These are phyloP conservation scores for Didymella sp. DNA, from an alignment of 2,329 filamentous ascomycete species.

Conservation along the genomic window DNA sequence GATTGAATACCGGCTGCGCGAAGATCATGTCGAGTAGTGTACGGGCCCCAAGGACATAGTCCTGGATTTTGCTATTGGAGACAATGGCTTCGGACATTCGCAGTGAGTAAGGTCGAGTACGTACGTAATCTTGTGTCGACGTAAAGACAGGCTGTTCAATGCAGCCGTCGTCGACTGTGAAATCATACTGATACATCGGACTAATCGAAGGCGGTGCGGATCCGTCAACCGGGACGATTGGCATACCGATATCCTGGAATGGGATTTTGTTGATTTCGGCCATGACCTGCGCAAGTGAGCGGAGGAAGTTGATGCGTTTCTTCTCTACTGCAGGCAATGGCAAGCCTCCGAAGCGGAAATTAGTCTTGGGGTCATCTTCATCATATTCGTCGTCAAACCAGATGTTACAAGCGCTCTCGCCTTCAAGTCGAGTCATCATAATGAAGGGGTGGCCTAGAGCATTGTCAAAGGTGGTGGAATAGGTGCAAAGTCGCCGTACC, in stretches of 20 bases:
- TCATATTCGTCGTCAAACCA: constrained; percentile 21
- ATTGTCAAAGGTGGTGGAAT: constrained; percentile 20
- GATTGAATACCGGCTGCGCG: constrained; percentile 1
- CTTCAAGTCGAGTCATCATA: constrained; percentile 25
- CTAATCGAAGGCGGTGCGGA: not conserved
- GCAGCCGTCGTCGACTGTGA: not conserved
- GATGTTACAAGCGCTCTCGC: constrained; percentile 14
- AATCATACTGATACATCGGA: not conserved
- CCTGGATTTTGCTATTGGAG: not conserved
- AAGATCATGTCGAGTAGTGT: constrained; percentile 9
- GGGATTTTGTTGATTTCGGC: constrained; percentile 16
- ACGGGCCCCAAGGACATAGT: not conserved
- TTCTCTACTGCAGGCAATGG: not conserved
- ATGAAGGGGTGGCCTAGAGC: constrained; percentile 24
- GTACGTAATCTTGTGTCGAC: not conserved
- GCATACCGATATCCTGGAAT: constrained; percentile 26
- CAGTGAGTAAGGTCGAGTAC: not conserved
- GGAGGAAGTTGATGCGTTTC: constrained; percentile 25
- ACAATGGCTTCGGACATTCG: not conserved
- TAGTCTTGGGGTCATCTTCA: not conserved
- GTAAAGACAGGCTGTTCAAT: not conserved
- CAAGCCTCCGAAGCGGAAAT: not conserved
- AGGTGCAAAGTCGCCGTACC: constrained; percentile 21
- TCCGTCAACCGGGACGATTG: constrained; percentile 1
- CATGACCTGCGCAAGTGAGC: constrained; percentile 20